Evolutionary conservation across 78 protist species (phyloP).

Genomic region (Pelomyxa schiedti): DNA sequence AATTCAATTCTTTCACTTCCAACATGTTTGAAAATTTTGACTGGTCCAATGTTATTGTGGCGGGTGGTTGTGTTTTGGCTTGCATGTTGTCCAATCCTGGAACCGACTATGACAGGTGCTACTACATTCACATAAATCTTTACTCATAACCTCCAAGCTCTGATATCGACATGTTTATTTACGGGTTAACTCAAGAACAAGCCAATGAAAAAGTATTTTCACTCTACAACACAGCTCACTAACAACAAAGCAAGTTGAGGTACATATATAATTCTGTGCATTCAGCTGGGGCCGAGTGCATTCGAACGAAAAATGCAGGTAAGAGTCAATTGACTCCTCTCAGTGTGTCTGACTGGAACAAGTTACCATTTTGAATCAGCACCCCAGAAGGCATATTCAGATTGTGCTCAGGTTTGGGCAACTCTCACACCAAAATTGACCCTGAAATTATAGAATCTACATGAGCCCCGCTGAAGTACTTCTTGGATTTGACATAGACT

Average conservation of each 20-base stretch:
- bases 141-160: neutral
- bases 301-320: constrained; percentile 40
- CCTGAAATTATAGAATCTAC: constrained; percentile 22
- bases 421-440: neutral
- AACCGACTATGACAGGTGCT: neutral
- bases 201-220: constrained; percentile 17
- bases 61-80: constrained; percentile 61
- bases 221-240: constrained; percentile 4
- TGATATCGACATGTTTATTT: constrained; percentile 51
- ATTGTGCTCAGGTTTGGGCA: constrained; percentile 10
- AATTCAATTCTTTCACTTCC: constrained; percentile 5
- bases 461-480: constrained; percentile 43
- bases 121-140: neutral
- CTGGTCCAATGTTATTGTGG: constrained; percentile 56
- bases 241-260: neutral
- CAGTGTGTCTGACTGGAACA: too few species aligned
- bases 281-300: neutral
- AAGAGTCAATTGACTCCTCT: too few species aligned
- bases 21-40: constrained; percentile 10
- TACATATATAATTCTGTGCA: neutral
- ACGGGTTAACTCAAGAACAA: constrained; percentile 17
- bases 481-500: constrained; percentile 51
- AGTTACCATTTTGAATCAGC: constrained; percentile 16
- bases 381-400: constrained; percentile 34
- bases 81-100: constrained; percentile 3